Conservation (phyloP, 257 asterid species). For the Echium plantagineum region DNA sequence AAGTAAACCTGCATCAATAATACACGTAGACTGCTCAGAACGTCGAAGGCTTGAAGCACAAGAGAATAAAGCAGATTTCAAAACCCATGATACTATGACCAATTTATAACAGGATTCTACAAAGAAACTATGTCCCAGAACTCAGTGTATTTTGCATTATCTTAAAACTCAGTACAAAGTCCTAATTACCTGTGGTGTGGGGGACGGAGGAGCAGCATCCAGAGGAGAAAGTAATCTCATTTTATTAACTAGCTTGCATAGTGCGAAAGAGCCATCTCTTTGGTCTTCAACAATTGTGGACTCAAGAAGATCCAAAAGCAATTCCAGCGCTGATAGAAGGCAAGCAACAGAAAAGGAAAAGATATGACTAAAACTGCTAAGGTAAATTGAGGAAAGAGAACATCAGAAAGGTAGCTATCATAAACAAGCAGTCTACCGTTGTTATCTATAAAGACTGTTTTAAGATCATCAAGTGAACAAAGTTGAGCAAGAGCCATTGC, state of each 20-base stretch:
- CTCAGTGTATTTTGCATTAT: neutral
- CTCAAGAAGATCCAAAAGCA: slow-evolving; percentile 83
- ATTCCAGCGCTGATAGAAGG: slow-evolving; percentile 47
- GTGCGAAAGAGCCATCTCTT: slow-evolving; percentile 67
- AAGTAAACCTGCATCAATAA: slow-evolving; percentile 67
- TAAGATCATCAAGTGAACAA: slow-evolving; percentile 82
- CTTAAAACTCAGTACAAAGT: slow-evolving; percentile 2
- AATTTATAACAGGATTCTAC: no score
- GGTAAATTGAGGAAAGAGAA: neutral
- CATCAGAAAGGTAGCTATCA: neutral
- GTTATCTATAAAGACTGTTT: slow-evolving; percentile 62
- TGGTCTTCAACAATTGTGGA: slow-evolving; percentile 54
- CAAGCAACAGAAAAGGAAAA: neutral
- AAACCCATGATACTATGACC: neutral
- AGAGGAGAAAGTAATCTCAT: slow-evolving; percentile 66
- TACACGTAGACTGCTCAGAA: neutral
- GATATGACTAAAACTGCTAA: neutral
- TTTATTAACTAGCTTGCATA: slow-evolving; percentile 71
- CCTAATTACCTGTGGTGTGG: slow-evolving; percentile 60
- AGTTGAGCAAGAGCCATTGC: slow-evolving; percentile 94
- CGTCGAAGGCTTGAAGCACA: neutral
- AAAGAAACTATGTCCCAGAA: no score
- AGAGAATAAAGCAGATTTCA: no score
- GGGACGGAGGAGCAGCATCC: slow-evolving; percentile 99
- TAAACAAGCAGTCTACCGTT: slow-evolving; percentile 38